These are phyloP conservation scores for Wickerhamiella nectarea DNA, from an alignment of 805 yeast genomes.

Conservation along the genomic window DNA sequence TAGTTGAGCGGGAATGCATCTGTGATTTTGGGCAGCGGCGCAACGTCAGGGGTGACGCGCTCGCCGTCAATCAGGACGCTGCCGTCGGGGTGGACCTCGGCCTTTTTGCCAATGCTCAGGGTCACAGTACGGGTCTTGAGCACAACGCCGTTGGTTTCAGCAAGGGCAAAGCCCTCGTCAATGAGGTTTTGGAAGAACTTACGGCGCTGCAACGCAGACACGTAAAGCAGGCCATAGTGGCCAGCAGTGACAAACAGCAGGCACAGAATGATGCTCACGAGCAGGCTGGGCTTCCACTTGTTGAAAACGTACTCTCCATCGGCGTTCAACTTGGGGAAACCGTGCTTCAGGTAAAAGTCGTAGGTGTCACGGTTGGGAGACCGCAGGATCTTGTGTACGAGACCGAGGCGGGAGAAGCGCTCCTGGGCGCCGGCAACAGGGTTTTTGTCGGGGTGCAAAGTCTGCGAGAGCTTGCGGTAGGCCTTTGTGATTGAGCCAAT, in stretches of 20 bases:
- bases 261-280: constrained; percentile 33
- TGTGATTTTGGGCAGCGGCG: constrained; percentile 24
- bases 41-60: constrained; percentile 21
- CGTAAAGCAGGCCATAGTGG: constrained; percentile 43
- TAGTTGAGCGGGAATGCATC: constrained; percentile 23
- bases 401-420: constrained; percentile 63
- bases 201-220: constrained; percentile 43
- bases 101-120: constrained; percentile 22
- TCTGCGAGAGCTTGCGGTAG: constrained; percentile 55
- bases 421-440: constrained; percentile 40
- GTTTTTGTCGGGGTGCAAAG: constrained; percentile 76
- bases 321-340: constrained; percentile 68
- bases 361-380: constrained; percentile 53
- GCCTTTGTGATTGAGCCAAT: constrained; percentile 24
- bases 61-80: constrained; percentile 22
- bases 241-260: constrained; percentile 38
- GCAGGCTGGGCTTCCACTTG: constrained; percentile 54
- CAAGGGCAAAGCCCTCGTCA: constrained; percentile 24
- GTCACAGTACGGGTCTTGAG: constrained; percentile 21
- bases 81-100: constrained; percentile 27
- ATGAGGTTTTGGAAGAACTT: constrained; percentile 34
- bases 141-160: constrained; percentile 22
- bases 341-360: constrained; percentile 74
- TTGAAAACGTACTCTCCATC: constrained; percentile 44
- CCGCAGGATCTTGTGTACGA: constrained; percentile 58